Base-by-base conservation (phyloP, 768 basidiomycete species). In the Pulveroboletus frians region DNA sequence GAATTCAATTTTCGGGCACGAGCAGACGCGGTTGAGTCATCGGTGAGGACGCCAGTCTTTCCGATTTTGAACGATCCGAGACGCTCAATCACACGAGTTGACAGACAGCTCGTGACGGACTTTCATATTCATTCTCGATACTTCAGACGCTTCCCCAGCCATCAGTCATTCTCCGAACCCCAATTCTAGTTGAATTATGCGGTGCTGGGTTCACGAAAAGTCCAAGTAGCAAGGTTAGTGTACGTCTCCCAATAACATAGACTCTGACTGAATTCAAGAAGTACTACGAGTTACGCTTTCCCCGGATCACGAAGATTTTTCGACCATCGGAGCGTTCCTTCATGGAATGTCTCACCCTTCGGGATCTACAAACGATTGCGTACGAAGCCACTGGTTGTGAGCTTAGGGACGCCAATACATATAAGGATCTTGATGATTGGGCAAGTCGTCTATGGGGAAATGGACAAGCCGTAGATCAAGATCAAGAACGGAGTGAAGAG, bases 281-380 rank as follows among this genome's bases (percentile, higher is more conserved):
- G 89, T 74, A 84, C 59, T 93, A 93, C 61, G 88, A 88, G 54
- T 72, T 92, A 5, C 84, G 92, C 18, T 94, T 87, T 63, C 89
- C 92, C 0, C 75, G 92, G 42, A 73, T 94, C 27, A 76, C 76
- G 30, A 93, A 92, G 61, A 68, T 83, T 2, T 79, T 78, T 63
- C 78, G 84, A 7, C 58, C 70, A 0, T 66, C 62, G 20, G 87
- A 91, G 51, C 78, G 91, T 15, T 62, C 69, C n/a, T 90, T 87
- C 83, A 68, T 62, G 30, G 80, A 84, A 30, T 76, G 76, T 17
- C 58, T 76, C 27, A 69, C 72, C 20, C 68, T 84, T 3, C 65
- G 73, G 18, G 71, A 73, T 17, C 65, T 85, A 13, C 77, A 85
- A 50, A 61, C 64, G 3, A 74, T 83, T 48, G 87, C 85, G 0